Percentiles rank a stretch among this genome's conserved stretches.
phyloP scores from a whole-genome alignment of 441 rosid genomes.

The Raphanus hybrid region DNA sequence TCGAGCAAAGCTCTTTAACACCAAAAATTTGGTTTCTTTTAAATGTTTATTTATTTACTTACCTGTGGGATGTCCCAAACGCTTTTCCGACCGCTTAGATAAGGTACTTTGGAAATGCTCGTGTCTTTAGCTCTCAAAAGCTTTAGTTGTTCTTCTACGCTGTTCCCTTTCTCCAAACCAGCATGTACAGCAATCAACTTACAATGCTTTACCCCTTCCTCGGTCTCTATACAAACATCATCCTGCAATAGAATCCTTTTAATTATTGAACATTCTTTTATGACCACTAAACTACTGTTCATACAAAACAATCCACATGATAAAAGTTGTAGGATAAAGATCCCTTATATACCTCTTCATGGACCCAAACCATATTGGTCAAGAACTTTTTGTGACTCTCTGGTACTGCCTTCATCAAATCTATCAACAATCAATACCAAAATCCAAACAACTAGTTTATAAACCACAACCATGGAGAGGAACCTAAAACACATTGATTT shows the following conservation, averaged over 20 bases:
- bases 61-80: constrained; percentile 91
- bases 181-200: constrained; percentile 85
- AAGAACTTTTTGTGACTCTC: constrained; percentile 88
- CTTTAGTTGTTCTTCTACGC: constrained; percentile 63
- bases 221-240: constrained; percentile 49
- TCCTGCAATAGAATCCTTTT: constrained; percentile 43
- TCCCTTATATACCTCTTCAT: constrained; percentile 67
- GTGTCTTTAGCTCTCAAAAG: constrained; percentile 69
- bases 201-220: constrained; percentile 57
- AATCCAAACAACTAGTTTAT: neutral
- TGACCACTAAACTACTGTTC: neutral
- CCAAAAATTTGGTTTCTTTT: constrained; percentile 10
- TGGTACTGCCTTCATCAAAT: constrained; percentile 75
- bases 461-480: neutral
- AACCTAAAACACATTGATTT: neutral
- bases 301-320: neutral
- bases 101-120: constrained; percentile 59
- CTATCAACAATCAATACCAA: constrained; percentile 23
- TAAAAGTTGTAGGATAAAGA: constrained; percentile 1
- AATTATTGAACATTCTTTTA: too few relatives aligned
- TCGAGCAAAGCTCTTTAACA: neutral
- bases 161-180: constrained; percentile 69
- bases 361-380: constrained; percentile 81
- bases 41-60: too few relatives aligned
- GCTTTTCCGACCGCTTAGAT: constrained; percentile 72